phyloP scores from a whole-genome alignment of 2,329 filamentous ascomycete species.

The Biscogniauxia mediterranea region DNA sequence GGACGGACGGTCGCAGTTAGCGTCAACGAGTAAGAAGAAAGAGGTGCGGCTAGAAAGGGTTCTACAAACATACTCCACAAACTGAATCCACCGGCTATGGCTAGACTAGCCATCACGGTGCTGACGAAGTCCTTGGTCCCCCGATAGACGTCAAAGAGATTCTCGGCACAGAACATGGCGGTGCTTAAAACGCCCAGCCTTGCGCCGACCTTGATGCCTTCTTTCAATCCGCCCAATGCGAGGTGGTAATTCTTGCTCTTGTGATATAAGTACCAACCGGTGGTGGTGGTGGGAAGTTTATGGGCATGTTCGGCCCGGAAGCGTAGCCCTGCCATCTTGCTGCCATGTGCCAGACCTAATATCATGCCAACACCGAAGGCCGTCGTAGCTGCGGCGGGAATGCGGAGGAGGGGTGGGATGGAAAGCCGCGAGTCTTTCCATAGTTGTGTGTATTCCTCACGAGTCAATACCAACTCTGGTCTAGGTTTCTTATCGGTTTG shows the following conservation, averaged over 20 bases:
- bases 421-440: slow-evolving; percentile 51
- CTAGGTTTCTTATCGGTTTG: slow-evolving; percentile 9
- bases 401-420: slow-evolving; percentile 62
- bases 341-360: slow-evolving; percentile 71
- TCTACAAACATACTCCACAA: slow-evolving; percentile 65
- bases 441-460: slow-evolving; percentile 34
- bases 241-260: slow-evolving; percentile 95
- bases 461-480: slow-evolving; percentile 19
- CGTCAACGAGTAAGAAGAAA: background rate
- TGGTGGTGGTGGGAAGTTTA: slow-evolving; percentile 76
- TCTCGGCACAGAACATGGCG: slow-evolving; percentile 78
- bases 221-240: slow-evolving; percentile 72
- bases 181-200: slow-evolving; percentile 71
- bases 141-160: slow-evolving; percentile 74
- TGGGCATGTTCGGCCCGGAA: slow-evolving; percentile 97
- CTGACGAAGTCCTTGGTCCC: slow-evolving; percentile 73
- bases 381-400: slow-evolving; percentile 61
- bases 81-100: slow-evolving; percentile 83
- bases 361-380: slow-evolving; percentile 68
- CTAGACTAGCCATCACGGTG: slow-evolving; percentile 78
- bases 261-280: slow-evolving; percentile 98
- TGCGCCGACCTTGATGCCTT: slow-evolving; percentile 73
- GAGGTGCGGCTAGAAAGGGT: background rate
- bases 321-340: slow-evolving; percentile 70
- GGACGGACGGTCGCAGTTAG: slow-evolving; percentile 1